Percentiles rank a stretch among this genome's conserved stretches.
These are phyloP conservation scores for Pythium chondricola DNA, from an alignment of 352 stramenopile species.

Conservation along the genomic window DNA sequence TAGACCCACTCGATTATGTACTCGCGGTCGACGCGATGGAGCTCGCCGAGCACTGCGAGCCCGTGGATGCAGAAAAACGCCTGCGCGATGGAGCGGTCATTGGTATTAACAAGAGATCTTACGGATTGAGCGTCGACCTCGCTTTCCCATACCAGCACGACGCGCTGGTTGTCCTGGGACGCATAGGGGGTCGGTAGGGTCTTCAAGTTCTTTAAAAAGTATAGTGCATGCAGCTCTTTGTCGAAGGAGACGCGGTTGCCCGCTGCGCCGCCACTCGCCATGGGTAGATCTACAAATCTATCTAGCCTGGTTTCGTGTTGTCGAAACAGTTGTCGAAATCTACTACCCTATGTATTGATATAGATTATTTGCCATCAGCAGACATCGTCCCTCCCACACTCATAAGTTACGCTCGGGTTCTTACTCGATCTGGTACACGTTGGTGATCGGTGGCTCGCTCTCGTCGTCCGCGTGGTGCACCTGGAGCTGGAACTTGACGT, in stretches of 20 bases:
- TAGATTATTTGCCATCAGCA: neutral
- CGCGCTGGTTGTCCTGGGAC: conserved; percentile 73
- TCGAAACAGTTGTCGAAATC: too few relatives aligned
- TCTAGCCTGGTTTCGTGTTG: too few relatives aligned
- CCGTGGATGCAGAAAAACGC: conserved; percentile 85
- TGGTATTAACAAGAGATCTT: neutral
- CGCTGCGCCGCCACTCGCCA: too few relatives aligned
- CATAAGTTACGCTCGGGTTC: conserved; percentile 9
- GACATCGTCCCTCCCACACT: neutral
- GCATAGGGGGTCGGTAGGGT: conserved; percentile 64
- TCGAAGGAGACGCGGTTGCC: too few relatives aligned
- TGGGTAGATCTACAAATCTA: too few relatives aligned
- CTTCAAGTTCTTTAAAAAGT: conserved; percentile 78
- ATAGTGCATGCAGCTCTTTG: conserved; percentile 66
- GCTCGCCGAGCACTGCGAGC: conserved; percentile 68
- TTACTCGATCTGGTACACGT: conserved; percentile 87
- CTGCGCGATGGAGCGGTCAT: conserved; percentile 9
- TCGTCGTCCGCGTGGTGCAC: conserved; percentile 62
- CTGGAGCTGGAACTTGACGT: conserved; percentile 82
- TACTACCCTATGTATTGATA: conserved; percentile 18
- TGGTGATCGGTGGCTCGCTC: conserved; percentile 34
- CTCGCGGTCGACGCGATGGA: conserved; percentile 62
- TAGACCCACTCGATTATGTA: conserved; percentile 86
- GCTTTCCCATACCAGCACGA: conserved; percentile 77
- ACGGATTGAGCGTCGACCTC: conserved; percentile 1